A percentile compares a stretch with the other conserved stretches of the same genome.
phyloP scores from a whole-genome alignment of 2,329 filamentous ascomycete species.

The Myriosclerotinia scirpicola region DNA sequence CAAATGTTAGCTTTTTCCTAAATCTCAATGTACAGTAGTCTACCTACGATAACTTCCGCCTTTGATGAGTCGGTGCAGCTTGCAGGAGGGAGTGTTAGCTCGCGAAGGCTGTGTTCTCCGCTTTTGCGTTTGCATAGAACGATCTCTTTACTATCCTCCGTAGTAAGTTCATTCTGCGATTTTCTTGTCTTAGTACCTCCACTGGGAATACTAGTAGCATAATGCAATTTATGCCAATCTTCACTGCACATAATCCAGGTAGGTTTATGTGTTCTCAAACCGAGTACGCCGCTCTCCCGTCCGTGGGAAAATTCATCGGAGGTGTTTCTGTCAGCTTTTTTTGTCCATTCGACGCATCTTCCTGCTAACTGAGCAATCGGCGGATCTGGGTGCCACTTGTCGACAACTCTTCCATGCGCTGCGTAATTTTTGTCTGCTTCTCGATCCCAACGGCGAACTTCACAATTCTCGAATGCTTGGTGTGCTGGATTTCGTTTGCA shows the following conservation, averaged over 20 bases:
- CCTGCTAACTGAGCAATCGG: background rate
- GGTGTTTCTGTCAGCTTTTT: background rate
- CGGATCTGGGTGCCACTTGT: background rate
- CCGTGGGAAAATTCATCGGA: too few species aligned
- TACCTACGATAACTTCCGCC: background rate
- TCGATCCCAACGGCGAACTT: background rate
- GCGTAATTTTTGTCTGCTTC: background rate
- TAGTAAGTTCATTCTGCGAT: too few species aligned
- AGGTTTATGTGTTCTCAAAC: background rate
- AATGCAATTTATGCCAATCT: background rate
- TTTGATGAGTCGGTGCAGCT: background rate
- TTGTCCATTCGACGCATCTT: constrained; percentile 3
- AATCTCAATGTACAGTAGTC: background rate
- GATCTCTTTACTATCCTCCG: background rate
- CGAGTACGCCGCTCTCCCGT: too few species aligned
- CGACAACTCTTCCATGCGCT: too few species aligned
- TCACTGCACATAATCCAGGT: background rate
- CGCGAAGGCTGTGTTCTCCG: too few species aligned
- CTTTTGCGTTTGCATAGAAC: background rate
- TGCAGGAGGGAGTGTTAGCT: too few species aligned
- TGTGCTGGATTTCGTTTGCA: background rate
- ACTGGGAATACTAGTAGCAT: background rate
- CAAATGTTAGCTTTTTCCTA: background rate
- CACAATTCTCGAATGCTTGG: background rate
- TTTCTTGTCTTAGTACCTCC: background rate